Evolutionary conservation across 2,329 filamentous ascomycete species (phyloP).

Genomic region (Fusarium sp.): DNA sequence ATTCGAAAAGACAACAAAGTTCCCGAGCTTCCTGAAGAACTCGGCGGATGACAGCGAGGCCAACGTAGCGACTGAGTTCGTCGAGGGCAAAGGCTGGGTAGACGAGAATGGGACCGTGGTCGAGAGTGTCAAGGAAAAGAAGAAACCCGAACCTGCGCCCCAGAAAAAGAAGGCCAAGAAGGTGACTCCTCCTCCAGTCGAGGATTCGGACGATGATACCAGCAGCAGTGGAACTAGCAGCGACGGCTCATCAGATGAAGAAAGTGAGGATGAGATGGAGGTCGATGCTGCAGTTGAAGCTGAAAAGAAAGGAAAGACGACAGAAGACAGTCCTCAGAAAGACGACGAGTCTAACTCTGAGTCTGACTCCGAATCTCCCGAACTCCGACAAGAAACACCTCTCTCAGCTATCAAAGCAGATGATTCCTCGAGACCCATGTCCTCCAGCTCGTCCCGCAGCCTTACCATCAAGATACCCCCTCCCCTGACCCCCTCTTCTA

Average conservation of each 20-base stretch:
- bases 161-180: conserved; percentile 47
- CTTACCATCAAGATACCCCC: conserved; percentile 69
- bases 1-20: conserved; percentile 86
- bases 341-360: conserved; percentile 30
- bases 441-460: conserved; percentile 63
- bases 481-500: conserved; percentile 60
- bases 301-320: conserved; percentile 12
- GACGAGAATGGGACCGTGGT: conserved; percentile 82
- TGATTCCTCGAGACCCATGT: conserved; percentile 59
- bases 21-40: conserved; percentile 83
- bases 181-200: conserved; percentile 36
- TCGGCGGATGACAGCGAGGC: conserved; percentile 45
- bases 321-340: conserved; percentile 28
- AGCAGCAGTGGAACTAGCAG: conserved; percentile 53
- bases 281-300: conserved; percentile 7
- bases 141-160: conserved; percentile 32
- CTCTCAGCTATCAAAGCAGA: conserved; percentile 50
- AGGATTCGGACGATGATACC: conserved; percentile 51
- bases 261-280: conserved; percentile 45
- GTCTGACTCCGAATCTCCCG: conserved; percentile 18
- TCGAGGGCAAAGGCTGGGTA: conserved; percentile 91
- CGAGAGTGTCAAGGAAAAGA: conserved; percentile 66
- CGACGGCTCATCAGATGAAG: conserved; percentile 54
- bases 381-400: conserved; percentile 40
- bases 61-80: conserved; percentile 69